Base-by-base conservation (phyloP, 371 early-diverging fungal species). In the Nematocida sp. region DNA sequence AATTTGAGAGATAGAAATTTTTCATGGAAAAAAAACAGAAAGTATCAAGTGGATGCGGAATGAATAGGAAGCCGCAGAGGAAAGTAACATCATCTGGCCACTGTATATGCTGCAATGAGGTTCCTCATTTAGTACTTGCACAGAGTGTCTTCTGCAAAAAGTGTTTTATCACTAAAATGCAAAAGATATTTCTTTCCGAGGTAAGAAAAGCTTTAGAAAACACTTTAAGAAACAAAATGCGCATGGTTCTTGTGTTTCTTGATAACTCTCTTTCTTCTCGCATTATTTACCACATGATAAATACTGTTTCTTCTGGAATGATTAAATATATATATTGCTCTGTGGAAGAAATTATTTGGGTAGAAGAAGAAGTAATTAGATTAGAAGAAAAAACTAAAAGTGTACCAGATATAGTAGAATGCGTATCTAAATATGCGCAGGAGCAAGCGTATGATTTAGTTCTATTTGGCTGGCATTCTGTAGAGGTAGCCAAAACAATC, bases 221-320 rank as follows among this genome's bases (percentile, higher is more conserved):
- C 33, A 71, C 75, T 7, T 28, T 42, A n/a, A 4, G 75, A 25
- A 42, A 42, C 4, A 71, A 28, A 39, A 36, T 35, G 38, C 33
- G 63, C 18, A 49, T 25, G 49, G 63, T 71, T 5, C 42, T 71
- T 13, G 60, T 60, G 5, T 57, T 71, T 1, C 23, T 71, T 9
- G 75, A 71, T 20, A 33, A 61, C 16, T 42, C 50, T 42, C 23
- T 71, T 7, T n/a, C 75, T n/a, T 71, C 75, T 7, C 5, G 18
- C 9, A 30, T 39, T n/a, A 2, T 71, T 5, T 23, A 48, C 5
- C 26, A 38, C 11, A 32, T 71, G 23, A 51, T 25, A 4, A 42
- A 25, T 3, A 36, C 20, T 9, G 59, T 38, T 33, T 47, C n/a
- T 4, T 36, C 54, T 20, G 32, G 25, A 9, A 71, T 50, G 60